Evolutionary conservation across 495 filamentous ascomycete genomes (phyloP).

Genomic region (Peziza echinospora): DNA sequence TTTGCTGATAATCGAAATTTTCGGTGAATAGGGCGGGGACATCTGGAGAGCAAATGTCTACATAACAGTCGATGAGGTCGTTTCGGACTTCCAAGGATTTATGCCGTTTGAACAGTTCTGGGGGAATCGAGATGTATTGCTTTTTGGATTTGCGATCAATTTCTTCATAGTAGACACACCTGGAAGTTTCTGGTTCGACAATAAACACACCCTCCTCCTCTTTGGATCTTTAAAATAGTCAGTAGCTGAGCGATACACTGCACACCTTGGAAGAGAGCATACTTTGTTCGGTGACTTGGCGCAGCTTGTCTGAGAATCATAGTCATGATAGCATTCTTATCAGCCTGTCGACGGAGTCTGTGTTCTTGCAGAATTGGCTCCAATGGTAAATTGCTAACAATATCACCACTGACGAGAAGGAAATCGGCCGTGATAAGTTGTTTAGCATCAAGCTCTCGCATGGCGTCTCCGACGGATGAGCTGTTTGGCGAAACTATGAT

Average conservation of each 20-base stretch:
- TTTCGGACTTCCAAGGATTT: constrained; percentile 56
- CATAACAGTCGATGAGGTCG: constrained; percentile 82
- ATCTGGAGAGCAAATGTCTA: constrained; percentile 95
- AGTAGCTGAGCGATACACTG: background rate
- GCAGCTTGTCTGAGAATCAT: constrained; percentile 71
- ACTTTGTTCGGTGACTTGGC: constrained; percentile 48
- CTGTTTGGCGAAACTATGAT: constrained; percentile 72
- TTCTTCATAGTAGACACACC: constrained; percentile 89
- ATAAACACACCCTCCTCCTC: constrained; percentile 64
- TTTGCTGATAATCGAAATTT: constrained; percentile 86
- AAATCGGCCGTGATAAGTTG: constrained; percentile 78
- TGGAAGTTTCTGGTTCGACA: constrained; percentile 53
- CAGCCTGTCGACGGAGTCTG: constrained; percentile 52
- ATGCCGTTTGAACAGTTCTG: constrained; percentile 41
- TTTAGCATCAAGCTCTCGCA: constrained; percentile 80
- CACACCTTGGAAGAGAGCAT: background rate
- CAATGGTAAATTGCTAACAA: constrained; percentile 77
- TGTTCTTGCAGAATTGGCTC: constrained; percentile 59
- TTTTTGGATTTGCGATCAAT: constrained; percentile 29
- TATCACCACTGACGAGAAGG: constrained; percentile 74
- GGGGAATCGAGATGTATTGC: constrained; percentile 43
- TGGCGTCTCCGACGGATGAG: constrained; percentile 72
- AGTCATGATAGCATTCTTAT: constrained; percentile 97
- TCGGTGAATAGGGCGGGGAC: constrained; percentile 89
- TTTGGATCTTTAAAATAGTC: constrained; percentile 23